phyloP scores from a whole-genome alignment of 1,284 basidiomycete genomes.

The Leccinum subfulvum region DNA sequence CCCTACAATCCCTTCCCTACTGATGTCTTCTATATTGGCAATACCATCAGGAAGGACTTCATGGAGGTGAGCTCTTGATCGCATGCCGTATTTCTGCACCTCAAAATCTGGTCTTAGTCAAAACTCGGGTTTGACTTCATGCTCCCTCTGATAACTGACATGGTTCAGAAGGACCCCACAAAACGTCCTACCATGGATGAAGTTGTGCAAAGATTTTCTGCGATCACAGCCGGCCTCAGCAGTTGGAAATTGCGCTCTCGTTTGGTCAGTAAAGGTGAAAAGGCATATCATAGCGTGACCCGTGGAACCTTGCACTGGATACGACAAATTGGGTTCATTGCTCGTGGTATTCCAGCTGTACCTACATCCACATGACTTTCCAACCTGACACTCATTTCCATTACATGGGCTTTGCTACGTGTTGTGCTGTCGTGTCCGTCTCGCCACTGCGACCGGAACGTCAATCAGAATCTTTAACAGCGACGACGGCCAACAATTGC shows the following conservation, averaged over 20 bases:
- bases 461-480: too few relatives aligned
- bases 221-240: slow-evolving; percentile 2
- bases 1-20: slow-evolving; percentile 36
- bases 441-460: too few relatives aligned
- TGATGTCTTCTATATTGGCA: slow-evolving; percentile 39
- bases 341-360: slow-evolving; percentile 13
- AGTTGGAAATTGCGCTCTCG: slow-evolving; percentile 24
- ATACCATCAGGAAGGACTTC: slow-evolving; percentile 31
- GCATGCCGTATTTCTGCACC: too few relatives aligned
- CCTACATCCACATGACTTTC: neutral
- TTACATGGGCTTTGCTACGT: too few relatives aligned
- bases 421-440: too few relatives aligned
- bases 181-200: slow-evolving; percentile 24
- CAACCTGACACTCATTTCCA: too few relatives aligned
- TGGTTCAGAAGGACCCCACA: slow-evolving; percentile 19
- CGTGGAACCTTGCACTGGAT: slow-evolving; percentile 17
- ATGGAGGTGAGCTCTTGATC: too few relatives aligned
- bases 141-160: slow-evolving; percentile 17
- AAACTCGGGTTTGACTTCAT: slow-evolving; percentile 19
- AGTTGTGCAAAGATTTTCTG: slow-evolving; percentile 13
- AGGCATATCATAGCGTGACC: neutral
- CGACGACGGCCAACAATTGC: too few relatives aligned
- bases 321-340: slow-evolving; percentile 12
- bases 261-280: slow-evolving; percentile 11
- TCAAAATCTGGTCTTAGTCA: neutral